Base-by-base conservation (phyloP, 768 basidiomycete genomes). In the Mycena epipterygia region DNA sequence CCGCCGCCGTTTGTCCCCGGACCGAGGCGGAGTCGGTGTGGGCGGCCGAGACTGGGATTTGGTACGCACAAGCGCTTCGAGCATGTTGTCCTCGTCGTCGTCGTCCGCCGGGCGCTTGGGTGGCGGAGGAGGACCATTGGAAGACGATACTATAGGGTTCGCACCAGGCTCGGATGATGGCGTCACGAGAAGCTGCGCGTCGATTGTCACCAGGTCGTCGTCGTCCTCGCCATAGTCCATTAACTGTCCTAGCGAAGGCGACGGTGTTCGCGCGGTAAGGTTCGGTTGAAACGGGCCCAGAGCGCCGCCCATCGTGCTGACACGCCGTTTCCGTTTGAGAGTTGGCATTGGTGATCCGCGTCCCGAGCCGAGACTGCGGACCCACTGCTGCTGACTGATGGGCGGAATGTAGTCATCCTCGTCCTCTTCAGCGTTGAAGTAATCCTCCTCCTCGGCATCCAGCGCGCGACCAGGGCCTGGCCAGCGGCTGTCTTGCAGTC, bases 371-470 rank as follows among this genome's bases (percentile, higher is more conserved):
- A 75, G 71, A 17, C 79, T 78, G 56, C 79, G 82, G 3, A 80
- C 74, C 79, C 82, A 84, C 68, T 80, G 71, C 56, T 75, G 80
- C 46, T 82, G 81, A 52, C 80, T 83, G 62, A 84, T 83, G 11
- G 84, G 76, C 61, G 81, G 83, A 41, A 84, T 74, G 51, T 79
- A 70, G 41, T 86, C 75, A 21, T 86, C 85, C 37, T 86, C 84
- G 73, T 96, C 95, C 49, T 96, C 95, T 44, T 94, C 94, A 32
- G 84, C 87, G 75, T 97, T 95, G 87, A 98, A 98, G 83, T 98
- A 99, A 68, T 92, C 89, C 79, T 99, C 97, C 79, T 99, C 97
- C 70, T 94, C 93, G 7, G 86, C 85, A 72, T 95, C 94, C 66
- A 90, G 79, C 37, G 82, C 78, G 35, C 87, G 87, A 48, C 86